Evolutionary conservation across 2,329 filamentous ascomycete genomes (phyloP), one percentile per base, ranked within the genome.

Genomic region (Dactylonectria estremocensis): DNA sequence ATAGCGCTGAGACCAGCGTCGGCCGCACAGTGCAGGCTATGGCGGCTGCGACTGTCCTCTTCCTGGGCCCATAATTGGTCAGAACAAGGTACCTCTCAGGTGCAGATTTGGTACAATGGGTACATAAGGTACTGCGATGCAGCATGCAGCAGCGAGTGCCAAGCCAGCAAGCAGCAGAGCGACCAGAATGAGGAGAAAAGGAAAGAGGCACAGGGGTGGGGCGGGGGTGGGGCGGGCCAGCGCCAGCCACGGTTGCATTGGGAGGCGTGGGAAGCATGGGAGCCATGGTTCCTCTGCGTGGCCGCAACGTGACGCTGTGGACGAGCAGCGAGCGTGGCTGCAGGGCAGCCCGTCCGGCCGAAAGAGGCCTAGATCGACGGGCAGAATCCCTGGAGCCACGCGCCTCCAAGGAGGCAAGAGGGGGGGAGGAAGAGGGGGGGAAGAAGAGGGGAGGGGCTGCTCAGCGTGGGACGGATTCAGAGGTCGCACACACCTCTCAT

Each of bases 321-420:
- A 75, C 69, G 67, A 71, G 63, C 66, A 72, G 54, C 57, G 66
- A 71, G 73, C 70, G 70, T 77, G 75, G 74, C 71, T 74, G 64
- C 73, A 75, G 64, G 73, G 73, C 71, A 68, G 64, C 60, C 66
- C 63, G 64, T 50, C 54, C 54, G 53, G 52, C 75, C 73, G 61
- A 74, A 77, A 74, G 61, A 40, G 70, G 76, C 57, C 67, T 76
- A 78, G 75, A 18, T 35, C 16, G 56, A 61, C 72, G 68, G 67
- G 55, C 45, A 63, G 52, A 66, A 81, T 80, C 79, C 79, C 78
- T 79, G 78, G 64, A 81, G 78, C 79, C 79, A 81, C 79, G 79
- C 79, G 79, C 79, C 72, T 74, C 72, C 74, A 75, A 74, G 72
- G 67, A 63, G 72, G 65, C 55, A 48, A 54, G 49, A n/a, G n/a